These are phyloP conservation scores for Leptodontidium sp. DNA, from an alignment of 2,329 filamentous ascomycete species.

Conservation along the genomic window DNA sequence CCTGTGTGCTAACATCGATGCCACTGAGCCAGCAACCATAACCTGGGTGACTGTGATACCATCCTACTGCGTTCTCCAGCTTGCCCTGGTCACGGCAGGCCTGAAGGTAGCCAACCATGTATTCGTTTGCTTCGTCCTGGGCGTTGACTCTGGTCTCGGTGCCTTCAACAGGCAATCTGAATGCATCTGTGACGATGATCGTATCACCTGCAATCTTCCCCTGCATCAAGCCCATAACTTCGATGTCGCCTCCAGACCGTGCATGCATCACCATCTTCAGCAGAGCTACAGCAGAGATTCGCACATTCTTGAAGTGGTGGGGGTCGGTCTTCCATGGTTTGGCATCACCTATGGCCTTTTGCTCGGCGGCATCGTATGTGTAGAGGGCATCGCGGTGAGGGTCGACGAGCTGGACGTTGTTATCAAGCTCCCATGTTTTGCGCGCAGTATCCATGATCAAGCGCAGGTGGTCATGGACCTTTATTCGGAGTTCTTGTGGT, in stretches of 20 bases:
- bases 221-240: conserved; percentile 98
- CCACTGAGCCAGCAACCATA: conserved; percentile 98
- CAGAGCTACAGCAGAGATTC: conserved; percentile 91
- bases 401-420: conserved; percentile 84
- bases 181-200: conserved; percentile 93
- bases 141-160: conserved; percentile 99
- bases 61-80: conserved; percentile 94
- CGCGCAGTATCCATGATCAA: conserved; percentile 61
- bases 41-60: conserved; percentile 97
- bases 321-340: conserved; percentile 82
- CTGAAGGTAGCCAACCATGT: conserved; percentile 87
- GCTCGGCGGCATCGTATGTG: conserved; percentile 74
- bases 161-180: conserved; percentile 92
- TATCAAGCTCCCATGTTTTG: conserved; percentile 83
- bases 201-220: conserved; percentile 87
- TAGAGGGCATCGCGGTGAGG: conserved; percentile 91
- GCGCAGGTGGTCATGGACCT: not conserved
- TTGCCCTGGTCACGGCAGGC: conserved; percentile 76
- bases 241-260: conserved; percentile 88
- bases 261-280: conserved; percentile 99
- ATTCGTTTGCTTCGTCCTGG: conserved; percentile 95
- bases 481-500: not conserved
- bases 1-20: conserved; percentile 92
- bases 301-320: conserved; percentile 90
- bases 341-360: conserved; percentile 69